A percentile compares a stretch with the other conserved stretches of the same genome.
Evolutionary conservation across 495 filamentous ascomycete genomes (phyloP).

Genomic region (Paragyromitra xinjiangensis): DNA sequence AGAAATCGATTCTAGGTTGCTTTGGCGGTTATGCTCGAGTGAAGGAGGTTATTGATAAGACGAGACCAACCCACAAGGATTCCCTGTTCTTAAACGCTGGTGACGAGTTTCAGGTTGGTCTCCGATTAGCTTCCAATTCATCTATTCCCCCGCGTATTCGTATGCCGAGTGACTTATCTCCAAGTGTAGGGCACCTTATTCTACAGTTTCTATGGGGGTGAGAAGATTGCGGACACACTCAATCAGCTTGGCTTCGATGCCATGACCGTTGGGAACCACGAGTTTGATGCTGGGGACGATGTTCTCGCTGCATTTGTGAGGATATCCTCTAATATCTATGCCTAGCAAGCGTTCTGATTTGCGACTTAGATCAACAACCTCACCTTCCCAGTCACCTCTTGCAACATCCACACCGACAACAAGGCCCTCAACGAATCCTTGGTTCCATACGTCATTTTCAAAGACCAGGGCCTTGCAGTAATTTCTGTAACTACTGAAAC

Average conservation of each 20-base stretch:
- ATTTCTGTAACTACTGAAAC: slow-evolving; percentile 68
- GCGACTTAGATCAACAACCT: slow-evolving; percentile 65
- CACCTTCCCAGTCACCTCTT: slow-evolving; percentile 67
- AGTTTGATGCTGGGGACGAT: slow-evolving; percentile 62
- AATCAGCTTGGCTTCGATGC: slow-evolving; percentile 68
- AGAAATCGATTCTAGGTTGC: slow-evolving; percentile 58
- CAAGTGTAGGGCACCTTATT: slow-evolving; percentile 64
- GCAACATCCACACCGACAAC: slow-evolving; percentile 66
- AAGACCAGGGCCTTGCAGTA: slow-evolving; percentile 65
- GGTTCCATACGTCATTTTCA: slow-evolving; percentile 67
- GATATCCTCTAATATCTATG: background rate
- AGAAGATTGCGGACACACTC: slow-evolving; percentile 69
- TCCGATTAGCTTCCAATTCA: background rate
- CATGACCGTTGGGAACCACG: slow-evolving; percentile 71
- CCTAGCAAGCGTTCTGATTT: background rate
- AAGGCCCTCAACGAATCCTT: slow-evolving; percentile 64
- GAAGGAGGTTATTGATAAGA: slow-evolving; percentile 64
- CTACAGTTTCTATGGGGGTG: slow-evolving; percentile 67
- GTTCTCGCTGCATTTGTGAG: slow-evolving; percentile 52
- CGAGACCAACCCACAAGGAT: slow-evolving; percentile 64
- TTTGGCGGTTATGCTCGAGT: slow-evolving; percentile 69
- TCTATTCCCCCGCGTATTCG: background rate
- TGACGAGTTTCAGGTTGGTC: slow-evolving; percentile 66
- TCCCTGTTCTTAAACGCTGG: slow-evolving; percentile 67
- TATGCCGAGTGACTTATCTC: slow-evolving; percentile 14